phyloP scores from a whole-genome alignment of 495 filamentous ascomycete genomes.

The Rostrohypoxylon terebratum region DNA sequence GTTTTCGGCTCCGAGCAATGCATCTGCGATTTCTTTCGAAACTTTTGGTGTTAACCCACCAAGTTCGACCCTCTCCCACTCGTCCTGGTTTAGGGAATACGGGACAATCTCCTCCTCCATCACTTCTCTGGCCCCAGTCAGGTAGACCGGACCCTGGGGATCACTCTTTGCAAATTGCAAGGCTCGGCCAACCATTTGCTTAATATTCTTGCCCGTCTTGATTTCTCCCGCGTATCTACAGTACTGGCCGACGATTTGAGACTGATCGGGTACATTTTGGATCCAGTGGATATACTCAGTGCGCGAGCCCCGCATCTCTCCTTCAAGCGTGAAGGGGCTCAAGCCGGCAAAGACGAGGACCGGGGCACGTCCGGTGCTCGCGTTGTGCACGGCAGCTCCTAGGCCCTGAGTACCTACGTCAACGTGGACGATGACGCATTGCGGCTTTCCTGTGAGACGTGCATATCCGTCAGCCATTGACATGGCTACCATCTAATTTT shows the following conservation, averaged over 20 bases:
- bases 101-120: slow-evolving; percentile 93
- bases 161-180: slow-evolving; percentile 85
- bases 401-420: slow-evolving; percentile 94
- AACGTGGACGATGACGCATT: slow-evolving; percentile 95
- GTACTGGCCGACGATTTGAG: slow-evolving; percentile 90
- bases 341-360: slow-evolving; percentile 93
- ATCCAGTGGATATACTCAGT: slow-evolving; percentile 99
- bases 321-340: slow-evolving; percentile 89
- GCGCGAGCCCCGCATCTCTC: slow-evolving; percentile 86
- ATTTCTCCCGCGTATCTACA: slow-evolving; percentile 93
- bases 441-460: slow-evolving; percentile 83
- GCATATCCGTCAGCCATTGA: slow-evolving; percentile 98
- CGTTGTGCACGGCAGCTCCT: slow-evolving; percentile 92
- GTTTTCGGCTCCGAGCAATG: slow-evolving; percentile 76
- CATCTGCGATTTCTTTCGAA: slow-evolving; percentile 74
- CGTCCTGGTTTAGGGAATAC: slow-evolving; percentile 76
- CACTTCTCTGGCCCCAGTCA: slow-evolving; percentile 84
- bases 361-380: slow-evolving; percentile 84
- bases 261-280: slow-evolving; percentile 95
- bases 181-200: slow-evolving; percentile 94
- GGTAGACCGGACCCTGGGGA: slow-evolving; percentile 87
- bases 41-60: slow-evolving; percentile 76
- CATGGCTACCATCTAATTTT: slow-evolving; percentile 88
- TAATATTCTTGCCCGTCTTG: slow-evolving; percentile 91
- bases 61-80: slow-evolving; percentile 81